Evolutionary conservation across 129 eudicot genomes (phyloP).

Genomic region (Mikania micrantha): DNA sequence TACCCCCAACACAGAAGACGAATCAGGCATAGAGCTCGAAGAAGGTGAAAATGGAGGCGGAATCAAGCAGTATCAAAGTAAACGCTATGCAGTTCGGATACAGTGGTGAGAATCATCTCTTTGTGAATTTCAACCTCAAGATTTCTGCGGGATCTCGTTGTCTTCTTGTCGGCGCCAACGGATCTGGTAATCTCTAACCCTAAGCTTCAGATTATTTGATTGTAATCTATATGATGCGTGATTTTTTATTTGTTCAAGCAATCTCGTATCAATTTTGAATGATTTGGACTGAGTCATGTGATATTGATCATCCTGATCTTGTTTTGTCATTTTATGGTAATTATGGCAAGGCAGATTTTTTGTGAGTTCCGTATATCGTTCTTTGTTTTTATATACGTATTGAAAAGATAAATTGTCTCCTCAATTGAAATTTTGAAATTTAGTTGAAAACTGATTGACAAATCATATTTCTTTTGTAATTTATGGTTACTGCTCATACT

Average conservation of each 20-base stretch:
- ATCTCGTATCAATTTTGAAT: background rate
- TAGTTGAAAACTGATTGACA: background rate
- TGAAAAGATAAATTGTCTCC: too few species aligned
- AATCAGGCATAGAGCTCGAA: background rate
- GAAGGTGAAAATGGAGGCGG: slow-evolving; percentile 26
- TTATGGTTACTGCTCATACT: background rate
- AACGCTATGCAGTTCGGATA: slow-evolving; percentile 89
- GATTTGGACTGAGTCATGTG: background rate
- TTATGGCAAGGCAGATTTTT: background rate
- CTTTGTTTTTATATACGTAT: background rate
- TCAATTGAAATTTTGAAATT: too few species aligned
- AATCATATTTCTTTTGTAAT: background rate
- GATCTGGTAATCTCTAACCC: slow-evolving; percentile 57
- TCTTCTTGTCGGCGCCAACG: slow-evolving; percentile 96
- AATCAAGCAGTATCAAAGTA: slow-evolving; percentile 47
- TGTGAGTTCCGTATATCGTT: background rate
- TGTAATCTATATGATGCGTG: background rate
- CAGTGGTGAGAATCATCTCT: slow-evolving; percentile 51
- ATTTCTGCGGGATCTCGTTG: slow-evolving; percentile 81
- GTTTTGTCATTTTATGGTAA: background rate
- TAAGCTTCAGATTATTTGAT: background rate
- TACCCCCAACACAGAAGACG: background rate
- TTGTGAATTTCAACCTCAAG: slow-evolving; percentile 60
- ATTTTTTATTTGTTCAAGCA: background rate
- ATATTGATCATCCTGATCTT: background rate